Conservation (phyloP, 2,329 filamentous ascomycete species). For the Aspergillus fischeri region DNA sequence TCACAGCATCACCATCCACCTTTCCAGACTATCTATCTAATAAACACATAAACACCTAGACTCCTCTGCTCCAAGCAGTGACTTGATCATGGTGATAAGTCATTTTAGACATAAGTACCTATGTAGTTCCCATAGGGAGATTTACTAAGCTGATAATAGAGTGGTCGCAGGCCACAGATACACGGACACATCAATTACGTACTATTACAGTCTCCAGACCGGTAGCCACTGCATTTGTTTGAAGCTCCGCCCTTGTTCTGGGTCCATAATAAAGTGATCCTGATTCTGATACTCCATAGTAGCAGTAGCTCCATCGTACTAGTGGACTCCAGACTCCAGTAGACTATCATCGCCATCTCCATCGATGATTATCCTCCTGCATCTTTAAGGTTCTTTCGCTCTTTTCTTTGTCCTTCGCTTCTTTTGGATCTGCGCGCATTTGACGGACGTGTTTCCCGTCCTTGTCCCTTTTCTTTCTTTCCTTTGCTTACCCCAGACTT, state of each 20-base stretch:
- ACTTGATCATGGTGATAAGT: neutral
- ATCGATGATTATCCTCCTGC: neutral
- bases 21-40: neutral
- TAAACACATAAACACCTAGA: too few species aligned
- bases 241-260: conserved; percentile 15
- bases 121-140: neutral
- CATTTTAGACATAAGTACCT: neutral
- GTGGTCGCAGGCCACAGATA: conserved; percentile 1
- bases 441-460: neutral
- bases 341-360: too few species aligned
- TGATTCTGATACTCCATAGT: neutral
- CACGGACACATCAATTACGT: too few species aligned
- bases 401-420: neutral
- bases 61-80: neutral
- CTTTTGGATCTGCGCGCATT: conserved; percentile 1
- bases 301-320: neutral
- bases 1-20: neutral
- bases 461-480: neutral
- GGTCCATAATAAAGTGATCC: neutral
- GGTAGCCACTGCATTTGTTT: conserved; percentile 12
- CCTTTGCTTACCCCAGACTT: conserved; percentile 12
- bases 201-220: neutral
- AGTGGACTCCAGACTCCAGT: neutral
- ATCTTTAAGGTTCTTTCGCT: neutral
- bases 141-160: conserved; percentile 1